phyloP scores from a whole-genome alignment of 805 yeast species.

The Cyberlindnera misumaiensis region DNA sequence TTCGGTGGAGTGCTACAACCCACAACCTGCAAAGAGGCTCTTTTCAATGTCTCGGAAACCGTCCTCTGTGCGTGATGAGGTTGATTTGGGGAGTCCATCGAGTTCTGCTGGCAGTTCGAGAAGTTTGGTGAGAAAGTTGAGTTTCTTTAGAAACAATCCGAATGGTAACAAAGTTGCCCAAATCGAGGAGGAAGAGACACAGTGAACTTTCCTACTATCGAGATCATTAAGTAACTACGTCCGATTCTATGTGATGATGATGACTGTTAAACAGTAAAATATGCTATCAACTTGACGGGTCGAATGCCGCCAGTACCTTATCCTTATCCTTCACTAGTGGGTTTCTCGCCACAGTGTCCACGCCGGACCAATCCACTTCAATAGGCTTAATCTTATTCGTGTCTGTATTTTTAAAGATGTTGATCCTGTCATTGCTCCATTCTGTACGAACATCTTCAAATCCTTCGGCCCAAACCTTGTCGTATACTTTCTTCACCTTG shows the following conservation, averaged over 20 bases:
- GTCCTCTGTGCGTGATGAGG: conserved; percentile 4
- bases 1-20: conserved; percentile 15
- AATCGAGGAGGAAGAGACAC: conserved; percentile 3
- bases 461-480: conserved; percentile 70
- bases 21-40: conserved; percentile 12
- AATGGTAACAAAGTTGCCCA: conserved; percentile 8
- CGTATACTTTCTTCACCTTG: conserved; percentile 55
- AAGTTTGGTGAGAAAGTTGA: conserved; percentile 20
- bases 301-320: conserved; percentile 25
- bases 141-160: conserved; percentile 15
- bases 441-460: conserved; percentile 68
- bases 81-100: conserved; percentile 6
- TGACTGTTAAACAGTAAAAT: no score
- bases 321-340: conserved; percentile 20
- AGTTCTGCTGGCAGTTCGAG: conserved; percentile 12
- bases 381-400: conserved; percentile 40
- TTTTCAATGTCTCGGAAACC: conserved; percentile 17
- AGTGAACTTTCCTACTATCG: background rate
- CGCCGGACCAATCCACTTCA: conserved; percentile 68
- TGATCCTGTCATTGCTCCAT: conserved; percentile 69
- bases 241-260: no score
- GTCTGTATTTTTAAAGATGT: conserved; percentile 76
- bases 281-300: conserved; percentile 14
- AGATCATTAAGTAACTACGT: no score
- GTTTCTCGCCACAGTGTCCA: conserved; percentile 29